Base-by-base conservation (phyloP, 495 filamentous ascomycete species). In the Podospora pseudoanserina region DNA sequence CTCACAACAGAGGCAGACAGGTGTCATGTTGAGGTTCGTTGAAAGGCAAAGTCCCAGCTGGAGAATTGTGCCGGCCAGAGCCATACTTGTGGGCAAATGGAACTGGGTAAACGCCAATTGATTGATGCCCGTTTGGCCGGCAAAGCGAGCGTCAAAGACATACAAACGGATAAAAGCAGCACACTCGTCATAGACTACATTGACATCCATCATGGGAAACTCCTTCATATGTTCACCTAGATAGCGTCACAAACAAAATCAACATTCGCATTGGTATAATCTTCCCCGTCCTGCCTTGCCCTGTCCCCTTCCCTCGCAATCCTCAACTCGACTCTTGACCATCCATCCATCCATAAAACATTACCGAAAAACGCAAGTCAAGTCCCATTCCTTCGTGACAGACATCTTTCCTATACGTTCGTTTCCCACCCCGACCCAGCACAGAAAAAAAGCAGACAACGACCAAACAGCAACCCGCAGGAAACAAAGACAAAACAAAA, bases 401-500 rank as follows among this genome's bases (percentile, higher is more conserved):
- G 39, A 49, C 39, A 49, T 49, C 39, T 49, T 49, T 49, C 39
- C 39, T 49, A 49, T 49, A 49, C 39, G 39, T 49, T 49, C 39
- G 39, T 49, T 5, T 49, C 39, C 39, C 30, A 32, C 30, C 30
- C 30, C 39, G 39, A 16, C 39, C 39, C 39, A 49, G 7, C 39
- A 11, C 39, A 32, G 23, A 39, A 39, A 49, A 49, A 49, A 49
- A 49, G 39, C 13, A 49, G 39, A 49, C 39, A 49, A 49, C 39
- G 39, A 49, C 39, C 39, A 49, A 49, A 49, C 39, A 49, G 39
- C 39, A 49, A 49, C 39, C 39, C 39, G 39, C 60, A 59, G 49
- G 53, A 28, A 61, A 26, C 39, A 55, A 58, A 44, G 7, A 63
- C 28, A 32, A 11, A 20, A 53, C 55, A 60, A 23, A 67, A 63